Evolutionary conservation across 2,329 filamentous ascomycete genomes (phyloP), one percentile per base, ranked within the genome.

Genomic region (Fusarium chaquense): DNA sequence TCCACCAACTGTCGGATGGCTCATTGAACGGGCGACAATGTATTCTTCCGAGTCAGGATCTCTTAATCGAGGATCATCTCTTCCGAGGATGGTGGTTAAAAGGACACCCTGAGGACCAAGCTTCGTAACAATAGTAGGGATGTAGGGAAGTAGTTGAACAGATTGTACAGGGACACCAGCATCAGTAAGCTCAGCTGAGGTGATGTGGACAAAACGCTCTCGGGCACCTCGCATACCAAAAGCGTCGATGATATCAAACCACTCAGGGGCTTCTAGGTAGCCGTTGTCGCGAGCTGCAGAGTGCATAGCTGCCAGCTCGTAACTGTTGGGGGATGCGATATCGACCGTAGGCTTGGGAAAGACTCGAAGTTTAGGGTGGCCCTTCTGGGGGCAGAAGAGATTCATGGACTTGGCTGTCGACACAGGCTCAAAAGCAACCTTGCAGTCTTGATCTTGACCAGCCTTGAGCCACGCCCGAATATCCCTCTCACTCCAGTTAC

Each of bases 371-470:
- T 78, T 76, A 20, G 80, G 77, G 18, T 81, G 74, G 13, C 76
- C 79, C 32, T 75, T 78, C 58, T 82, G 59, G 18, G 76, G 69
- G 30, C 81, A 81, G 80, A 96, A 97, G 8, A 94, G 83, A 11
- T 89, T 85, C 47, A 86, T 83, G 6, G 93, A 88, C 82, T 98
- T 99, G 62, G 88, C 89, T 2, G 87, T 89, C 2, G 93, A 97
- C 9, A 98, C 96, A 2, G 96, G 95, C 79, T 98, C 96, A 75
- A 95, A 97, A 15, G 92, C 91, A 8, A 94, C 85, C 22, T 84
- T 85, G 18, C 87, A 85, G 6, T 82, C 78, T 61, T 87, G 81
- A 4, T 83, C 77, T 62, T 87, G 88, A 44, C 85, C 90, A 40
- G 88, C 82, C n/a, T 80, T 75, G 41, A 94, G 81, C 89, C 94